Percentiles rank a stretch among this genome's conserved stretches.
Evolutionary conservation across 1,284 basidiomycete genomes (phyloP).

Genomic region (Golubevia pallescens): DNA sequence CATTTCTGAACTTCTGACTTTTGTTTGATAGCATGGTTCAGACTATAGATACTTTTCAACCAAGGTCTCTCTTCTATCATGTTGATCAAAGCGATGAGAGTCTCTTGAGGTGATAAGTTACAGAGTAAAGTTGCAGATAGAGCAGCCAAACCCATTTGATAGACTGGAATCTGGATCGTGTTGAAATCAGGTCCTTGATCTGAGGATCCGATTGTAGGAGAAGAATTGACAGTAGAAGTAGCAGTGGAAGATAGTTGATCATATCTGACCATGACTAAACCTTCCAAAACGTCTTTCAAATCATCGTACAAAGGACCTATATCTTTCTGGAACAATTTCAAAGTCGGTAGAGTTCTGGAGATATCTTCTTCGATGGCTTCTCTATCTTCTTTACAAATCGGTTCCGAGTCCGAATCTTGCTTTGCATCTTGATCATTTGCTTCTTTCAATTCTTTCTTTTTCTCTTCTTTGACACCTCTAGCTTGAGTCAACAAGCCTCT

Average conservation of each 20-base stretch:
- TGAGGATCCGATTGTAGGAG: background rate
- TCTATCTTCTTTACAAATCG: constrained; percentile 5
- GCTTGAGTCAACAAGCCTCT: constrained; percentile 26
- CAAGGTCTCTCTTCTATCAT: constrained; percentile 40
- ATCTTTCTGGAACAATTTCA: constrained; percentile 44
- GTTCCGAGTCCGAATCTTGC: constrained; percentile 4
- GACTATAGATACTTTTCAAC: constrained; percentile 46
- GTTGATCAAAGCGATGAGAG: constrained; percentile 50
- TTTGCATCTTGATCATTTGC: constrained; percentile 9
- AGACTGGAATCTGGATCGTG: constrained; percentile 13
- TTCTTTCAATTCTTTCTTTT: constrained; percentile 13
- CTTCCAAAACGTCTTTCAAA: constrained; percentile 31
- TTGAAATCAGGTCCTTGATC: background rate
- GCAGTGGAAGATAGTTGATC: background rate
- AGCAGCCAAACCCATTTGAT: constrained; percentile 35
- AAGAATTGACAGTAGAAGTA: background rate
- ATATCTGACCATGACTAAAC: constrained; percentile 36
- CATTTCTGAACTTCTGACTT: no score
- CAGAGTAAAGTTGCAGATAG: constrained; percentile 48
- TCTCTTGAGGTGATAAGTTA: constrained; percentile 44
- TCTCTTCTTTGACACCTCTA: constrained; percentile 20
- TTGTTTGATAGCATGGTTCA: constrained; percentile 10
- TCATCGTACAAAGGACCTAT: constrained; percentile 43
- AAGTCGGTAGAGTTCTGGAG: constrained; percentile 33
- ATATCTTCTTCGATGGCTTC: constrained; percentile 40